Conservation (phyloP, 176 grass and related monocot genomes). For the Zizania latifolia region DNA sequence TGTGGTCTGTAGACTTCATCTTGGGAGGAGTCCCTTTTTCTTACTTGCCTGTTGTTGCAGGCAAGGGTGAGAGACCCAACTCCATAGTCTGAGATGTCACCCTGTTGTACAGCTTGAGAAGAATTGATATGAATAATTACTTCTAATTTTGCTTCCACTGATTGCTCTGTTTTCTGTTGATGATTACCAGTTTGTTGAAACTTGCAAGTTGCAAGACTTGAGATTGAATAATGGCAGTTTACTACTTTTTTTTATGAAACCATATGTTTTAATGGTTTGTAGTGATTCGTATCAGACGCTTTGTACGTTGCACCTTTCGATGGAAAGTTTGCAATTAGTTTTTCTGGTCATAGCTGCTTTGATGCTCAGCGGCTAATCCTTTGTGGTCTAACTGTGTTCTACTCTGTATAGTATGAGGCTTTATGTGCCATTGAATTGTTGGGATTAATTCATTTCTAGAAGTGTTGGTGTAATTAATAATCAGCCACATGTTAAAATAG, state of each 20-base stretch:
- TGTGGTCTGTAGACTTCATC: background rate
- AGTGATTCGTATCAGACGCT: constrained; percentile 30
- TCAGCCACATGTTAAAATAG: no score
- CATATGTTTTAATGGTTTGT: constrained; percentile 1
- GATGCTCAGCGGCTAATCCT: background rate
- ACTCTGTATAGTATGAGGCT: background rate
- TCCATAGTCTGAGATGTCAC: constrained; percentile 5
- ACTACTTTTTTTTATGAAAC: background rate
- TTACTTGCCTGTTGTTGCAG: constrained; percentile 11
- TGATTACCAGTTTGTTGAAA: constrained; percentile 1
- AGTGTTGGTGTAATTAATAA: no score
- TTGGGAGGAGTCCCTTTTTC: constrained; percentile 9
- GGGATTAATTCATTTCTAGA: no score
- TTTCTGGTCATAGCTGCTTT: background rate
- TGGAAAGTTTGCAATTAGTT: constrained; percentile 8
- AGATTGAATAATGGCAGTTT: background rate
- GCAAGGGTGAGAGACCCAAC: constrained; percentile 25
- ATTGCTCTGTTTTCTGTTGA: background rate
- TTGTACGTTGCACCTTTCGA: constrained; percentile 7
- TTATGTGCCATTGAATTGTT: background rate
- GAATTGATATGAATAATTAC: background rate
- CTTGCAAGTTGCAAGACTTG: background rate
- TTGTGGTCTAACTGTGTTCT: background rate
- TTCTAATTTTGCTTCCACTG: background rate
- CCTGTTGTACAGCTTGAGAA: constrained; percentile 34